Evolutionary conservation across 2,329 filamentous ascomycete genomes (phyloP), one percentile per base, ranked within the genome.

Genomic region (Trichophyton verrucosum): DNA sequence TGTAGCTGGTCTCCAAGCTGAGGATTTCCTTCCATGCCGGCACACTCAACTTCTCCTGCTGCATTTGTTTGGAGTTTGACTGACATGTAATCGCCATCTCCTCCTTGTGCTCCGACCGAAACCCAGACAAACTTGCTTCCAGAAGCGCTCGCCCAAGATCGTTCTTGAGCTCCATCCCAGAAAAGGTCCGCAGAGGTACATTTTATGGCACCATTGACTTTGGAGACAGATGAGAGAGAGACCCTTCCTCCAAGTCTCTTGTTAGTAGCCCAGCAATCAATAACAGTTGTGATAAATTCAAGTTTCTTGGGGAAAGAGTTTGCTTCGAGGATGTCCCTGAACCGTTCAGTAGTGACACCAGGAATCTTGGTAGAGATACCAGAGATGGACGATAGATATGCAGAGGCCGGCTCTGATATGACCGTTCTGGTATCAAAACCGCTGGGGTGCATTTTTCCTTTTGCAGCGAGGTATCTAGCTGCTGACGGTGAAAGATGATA

Each of bases 71-170:
- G 74, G 15, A 75, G 60, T 22, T 71, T 68, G 17, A 75, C 64
- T 2, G 73, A 74, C n/a, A 71, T 69, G 63, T 76, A 76, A 27
- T 75, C 70, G 1, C 71, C 73, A 68, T 79, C 77, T 24, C 77
- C 77, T 60, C 76, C 76, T 22, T 73, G 75, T 20, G 76, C 74
- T 6, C 77, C 77, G 15, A 79, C 76, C 0, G 76, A 78, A 24
- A 78, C 77, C 77, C 80, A 82, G 60, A 77, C 77, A 51, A 80
- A 76, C 66, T 80, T 80, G 3, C 69, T 77, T 72, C 69, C 71
- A 66, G 4, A 67, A 75, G 46, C 74, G 76, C 74, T 73, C 63
- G 66, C 66, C 57, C 68, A 73, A 55, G 66, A 72, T 42, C 67
- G 76, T 67, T 72, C 76, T 66, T 73, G 75, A 42, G 67, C 69